These are phyloP conservation scores for Ophiosphaerella korrae DNA, from an alignment of 2,329 filamentous ascomycete species.

Conservation along the genomic window DNA sequence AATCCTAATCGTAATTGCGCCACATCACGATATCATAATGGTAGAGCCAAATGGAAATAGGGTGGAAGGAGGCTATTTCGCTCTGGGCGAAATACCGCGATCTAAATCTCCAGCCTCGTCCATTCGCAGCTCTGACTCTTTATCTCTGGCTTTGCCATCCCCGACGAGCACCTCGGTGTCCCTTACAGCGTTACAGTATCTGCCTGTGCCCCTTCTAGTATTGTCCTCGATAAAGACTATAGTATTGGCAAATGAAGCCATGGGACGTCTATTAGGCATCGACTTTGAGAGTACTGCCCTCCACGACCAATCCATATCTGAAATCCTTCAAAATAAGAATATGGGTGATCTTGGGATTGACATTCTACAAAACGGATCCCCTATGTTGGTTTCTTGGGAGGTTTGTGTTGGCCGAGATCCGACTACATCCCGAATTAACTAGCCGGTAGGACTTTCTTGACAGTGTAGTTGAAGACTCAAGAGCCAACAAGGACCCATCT, in stretches of 20 bases:
- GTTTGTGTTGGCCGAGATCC: conserved; percentile 27
- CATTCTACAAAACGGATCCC: conserved; percentile 69
- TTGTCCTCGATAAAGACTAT: conserved; percentile 72
- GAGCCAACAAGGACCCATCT: conserved; percentile 11
- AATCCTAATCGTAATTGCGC: not conserved
- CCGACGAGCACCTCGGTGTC: conserved; percentile 38
- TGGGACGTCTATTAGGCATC: conserved; percentile 71
- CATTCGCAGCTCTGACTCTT: conserved; percentile 35
- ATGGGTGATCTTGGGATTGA: conserved; percentile 75
- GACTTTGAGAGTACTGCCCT: conserved; percentile 50
- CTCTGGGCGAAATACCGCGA: conserved; percentile 21
- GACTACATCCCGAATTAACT: conserved; percentile 12
- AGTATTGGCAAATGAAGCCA: conserved; percentile 75
- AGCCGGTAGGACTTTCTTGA: conserved; percentile 48
- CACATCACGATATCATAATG: conserved; percentile 19
- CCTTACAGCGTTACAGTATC: conserved; percentile 68
- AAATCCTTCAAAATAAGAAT: conserved; percentile 67
- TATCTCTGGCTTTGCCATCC: conserved; percentile 36
- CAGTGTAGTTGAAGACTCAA: conserved; percentile 48
- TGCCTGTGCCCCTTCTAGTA: conserved; percentile 74
- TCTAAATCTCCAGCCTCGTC: conserved; percentile 34
- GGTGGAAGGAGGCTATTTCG: conserved; percentile 35
- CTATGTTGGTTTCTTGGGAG: conserved; percentile 58
- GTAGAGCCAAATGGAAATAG: conserved; percentile 22
- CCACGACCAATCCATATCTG: conserved; percentile 56